Conservation (phyloP, 805 yeast genomes). For the Zygosaccharomyces bisporus region DNA sequence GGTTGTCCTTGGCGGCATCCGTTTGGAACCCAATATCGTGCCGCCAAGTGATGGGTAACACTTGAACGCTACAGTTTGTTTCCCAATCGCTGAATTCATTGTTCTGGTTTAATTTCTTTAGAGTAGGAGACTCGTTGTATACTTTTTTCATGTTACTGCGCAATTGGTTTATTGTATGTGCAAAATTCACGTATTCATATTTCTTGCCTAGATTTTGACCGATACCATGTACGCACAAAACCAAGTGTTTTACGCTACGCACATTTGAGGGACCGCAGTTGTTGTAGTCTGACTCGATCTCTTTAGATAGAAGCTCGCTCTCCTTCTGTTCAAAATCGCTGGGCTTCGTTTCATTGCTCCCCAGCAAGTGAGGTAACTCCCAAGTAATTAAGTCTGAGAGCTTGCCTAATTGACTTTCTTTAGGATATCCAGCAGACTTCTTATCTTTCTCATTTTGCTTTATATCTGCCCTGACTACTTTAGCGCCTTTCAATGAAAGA, state of each 20-base stretch:
- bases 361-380: slow-evolving; percentile 20
- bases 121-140: slow-evolving; percentile 41
- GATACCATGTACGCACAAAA: slow-evolving; percentile 91
- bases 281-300: slow-evolving; percentile 50
- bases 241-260: slow-evolving; percentile 51
- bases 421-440: slow-evolving; percentile 7
- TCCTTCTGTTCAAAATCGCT: slow-evolving; percentile 16
- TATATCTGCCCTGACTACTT: slow-evolving; percentile 39
- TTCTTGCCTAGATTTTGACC: slow-evolving; percentile 83
- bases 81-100: slow-evolving; percentile 42
- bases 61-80: slow-evolving; percentile 64
- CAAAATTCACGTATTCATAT: slow-evolving; percentile 79
- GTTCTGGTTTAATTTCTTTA: slow-evolving; percentile 42
- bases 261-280: slow-evolving; percentile 40
- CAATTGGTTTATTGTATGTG: slow-evolving; percentile 72
- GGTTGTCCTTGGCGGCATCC: slow-evolving; percentile 43
- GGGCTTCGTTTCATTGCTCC: slow-evolving; percentile 2
- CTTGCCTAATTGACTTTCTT: slow-evolving; percentile 16
- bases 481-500: slow-evolving; percentile 45
- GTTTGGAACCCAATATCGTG: slow-evolving; percentile 61
- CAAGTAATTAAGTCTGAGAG: slow-evolving; percentile 23
- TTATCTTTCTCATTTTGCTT: slow-evolving; percentile 27
- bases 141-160: slow-evolving; percentile 54
- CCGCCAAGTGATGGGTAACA: slow-evolving; percentile 90
- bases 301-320: slow-evolving; percentile 39